Percentiles rank a stretch among this genome's conserved stretches.
Evolutionary conservation across 179 eudicot genomes (phyloP).

Genomic region (Sideroxylon spinosum): DNA sequence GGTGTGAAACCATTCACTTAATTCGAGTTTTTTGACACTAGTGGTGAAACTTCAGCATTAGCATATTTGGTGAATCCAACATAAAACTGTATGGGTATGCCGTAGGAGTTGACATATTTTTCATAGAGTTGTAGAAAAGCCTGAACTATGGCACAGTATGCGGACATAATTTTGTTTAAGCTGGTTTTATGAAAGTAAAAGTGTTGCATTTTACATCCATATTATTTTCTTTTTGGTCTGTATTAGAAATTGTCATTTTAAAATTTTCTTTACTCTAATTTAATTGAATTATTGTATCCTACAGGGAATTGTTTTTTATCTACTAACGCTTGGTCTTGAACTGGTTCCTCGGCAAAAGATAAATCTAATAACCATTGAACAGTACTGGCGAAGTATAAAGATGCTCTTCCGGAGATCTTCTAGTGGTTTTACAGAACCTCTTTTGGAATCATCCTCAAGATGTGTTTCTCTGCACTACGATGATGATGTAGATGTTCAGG

Average conservation of each 20-base stretch:
- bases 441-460: conserved; percentile 51
- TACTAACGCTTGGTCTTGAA: conserved; percentile 78
- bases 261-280: background rate
- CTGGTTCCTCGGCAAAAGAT: conserved; percentile 51
- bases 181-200: background rate
- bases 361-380: conserved; percentile 21
- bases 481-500: conserved; percentile 78
- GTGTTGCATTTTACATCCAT: conserved; percentile 8
- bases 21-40: no score
- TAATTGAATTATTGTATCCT: conserved; percentile 8
- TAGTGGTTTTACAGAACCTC: conserved; percentile 51
- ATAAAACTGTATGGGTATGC: no score
- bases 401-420: conserved; percentile 27
- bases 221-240: background rate
- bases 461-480: conserved; percentile 38
- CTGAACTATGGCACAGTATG: background rate
- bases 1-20: no score
- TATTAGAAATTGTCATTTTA: background rate
- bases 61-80: no score
- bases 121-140: no score
- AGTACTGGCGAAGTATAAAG: conserved; percentile 42
- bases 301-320: conserved; percentile 66
- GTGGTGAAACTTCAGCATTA: no score
- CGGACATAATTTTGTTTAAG: background rate
- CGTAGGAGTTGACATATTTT: no score